Conservation (phyloP, 2,329 filamentous ascomycete species). For the Fusarium sp. region DNA sequence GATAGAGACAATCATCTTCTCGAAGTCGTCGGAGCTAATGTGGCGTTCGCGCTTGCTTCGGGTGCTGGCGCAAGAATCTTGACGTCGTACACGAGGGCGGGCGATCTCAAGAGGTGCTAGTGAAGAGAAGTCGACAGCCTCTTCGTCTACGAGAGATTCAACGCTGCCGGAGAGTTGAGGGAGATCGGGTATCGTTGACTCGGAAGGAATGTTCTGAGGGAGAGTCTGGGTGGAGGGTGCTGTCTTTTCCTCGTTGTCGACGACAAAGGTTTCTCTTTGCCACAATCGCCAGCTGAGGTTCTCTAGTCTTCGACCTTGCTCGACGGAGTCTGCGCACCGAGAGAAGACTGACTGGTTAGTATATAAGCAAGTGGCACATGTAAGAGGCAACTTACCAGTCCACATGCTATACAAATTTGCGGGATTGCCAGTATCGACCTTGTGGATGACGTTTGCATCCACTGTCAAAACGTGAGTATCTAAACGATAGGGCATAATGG, state of each 20-base stretch:
- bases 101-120: conserved; percentile 69
- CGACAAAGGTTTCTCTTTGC: conserved; percentile 79
- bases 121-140: conserved; percentile 69
- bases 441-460: conserved; percentile 91
- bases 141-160: conserved; percentile 79
- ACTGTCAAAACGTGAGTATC: conserved; percentile 90
- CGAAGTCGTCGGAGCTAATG: conserved; percentile 90
- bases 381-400: conserved; percentile 78
- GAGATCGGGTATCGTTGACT: conserved; percentile 63
- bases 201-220: conserved; percentile 63
- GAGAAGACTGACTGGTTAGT: conserved; percentile 79
- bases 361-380: conserved; percentile 13
- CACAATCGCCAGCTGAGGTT: conserved; percentile 97
- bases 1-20: conserved; percentile 94
- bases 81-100: conserved; percentile 75
- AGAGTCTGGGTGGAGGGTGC: conserved; percentile 60
- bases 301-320: conserved; percentile 91
- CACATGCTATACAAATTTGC: conserved; percentile 97
- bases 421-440: conserved; percentile 92
- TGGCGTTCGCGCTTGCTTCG: conserved; percentile 85
- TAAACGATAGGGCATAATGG: conserved; percentile 83
- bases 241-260: conserved; percentile 77
- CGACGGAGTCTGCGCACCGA: conserved; percentile 91
- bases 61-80: conserved; percentile 78
- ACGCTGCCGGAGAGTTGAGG: conserved; percentile 83